Evolutionary conservation across 2,329 filamentous ascomycete genomes (phyloP).

Genomic region (Aspergillus ibericus): DNA sequence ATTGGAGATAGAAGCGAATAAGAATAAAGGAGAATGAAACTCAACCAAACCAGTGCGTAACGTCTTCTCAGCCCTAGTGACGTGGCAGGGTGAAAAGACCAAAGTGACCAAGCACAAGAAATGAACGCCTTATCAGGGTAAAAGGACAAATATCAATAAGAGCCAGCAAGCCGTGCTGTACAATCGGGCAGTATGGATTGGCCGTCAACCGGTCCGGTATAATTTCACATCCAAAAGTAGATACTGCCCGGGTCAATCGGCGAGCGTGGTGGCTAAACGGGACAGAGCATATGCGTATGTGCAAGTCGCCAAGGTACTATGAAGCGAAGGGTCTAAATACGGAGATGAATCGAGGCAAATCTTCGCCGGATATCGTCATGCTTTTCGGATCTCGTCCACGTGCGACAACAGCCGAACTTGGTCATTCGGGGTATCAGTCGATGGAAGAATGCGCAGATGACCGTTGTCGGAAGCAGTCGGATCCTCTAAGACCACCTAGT

Average conservation of each 20-base stretch:
- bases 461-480: background rate
- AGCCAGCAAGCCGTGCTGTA: constrained; percentile 32
- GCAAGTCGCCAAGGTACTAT: constrained; percentile 28
- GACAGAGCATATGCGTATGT: constrained; percentile 30
- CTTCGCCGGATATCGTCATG: constrained; percentile 36
- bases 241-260: background rate
- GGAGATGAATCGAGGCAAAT: constrained; percentile 23
- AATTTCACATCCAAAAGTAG: background rate
- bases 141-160: constrained; percentile 15
- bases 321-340: constrained; percentile 24
- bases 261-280: constrained; percentile 13
- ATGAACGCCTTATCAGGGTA: constrained; percentile 27
- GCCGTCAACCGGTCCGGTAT: constrained; percentile 7
- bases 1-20: constrained; percentile 16
- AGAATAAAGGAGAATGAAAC: constrained; percentile 22
- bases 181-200: constrained; percentile 16
- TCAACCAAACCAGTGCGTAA: constrained; percentile 21
- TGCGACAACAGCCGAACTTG: constrained; percentile 9
- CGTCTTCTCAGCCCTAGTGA: constrained; percentile 40
- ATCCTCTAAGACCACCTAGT: constrained; percentile 36
- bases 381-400: constrained; percentile 32
- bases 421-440: constrained; percentile 16
- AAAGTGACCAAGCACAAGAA: constrained; percentile 30
- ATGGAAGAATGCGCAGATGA: constrained; percentile 6
- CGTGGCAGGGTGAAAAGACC: constrained; percentile 39